phyloP scores from a whole-genome alignment of 2,329 filamentous ascomycete genomes.

The Orbilia oligospora region DNA sequence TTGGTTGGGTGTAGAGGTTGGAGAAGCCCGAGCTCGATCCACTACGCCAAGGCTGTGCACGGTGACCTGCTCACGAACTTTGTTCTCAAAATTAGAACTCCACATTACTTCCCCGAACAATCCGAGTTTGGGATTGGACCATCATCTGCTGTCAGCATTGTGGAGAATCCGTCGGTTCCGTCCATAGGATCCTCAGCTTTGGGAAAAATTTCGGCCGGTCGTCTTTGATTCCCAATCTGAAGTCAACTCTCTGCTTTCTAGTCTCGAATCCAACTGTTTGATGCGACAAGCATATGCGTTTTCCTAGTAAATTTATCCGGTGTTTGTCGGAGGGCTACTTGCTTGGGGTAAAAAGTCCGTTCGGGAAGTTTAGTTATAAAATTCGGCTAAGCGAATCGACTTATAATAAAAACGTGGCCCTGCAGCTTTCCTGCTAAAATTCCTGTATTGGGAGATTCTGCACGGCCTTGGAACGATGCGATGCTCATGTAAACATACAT shows the following conservation, averaged over 20 bases:
- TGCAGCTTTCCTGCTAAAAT: conserved; percentile 40
- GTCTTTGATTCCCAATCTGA: not conserved
- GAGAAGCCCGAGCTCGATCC: conserved; percentile 25
- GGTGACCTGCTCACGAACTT: conserved; percentile 15
- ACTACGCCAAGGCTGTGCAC: conserved; percentile 25
- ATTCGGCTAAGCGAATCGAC: conserved; percentile 54
- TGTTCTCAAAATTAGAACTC: conserved; percentile 10
- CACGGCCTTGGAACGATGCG: conserved; percentile 19
- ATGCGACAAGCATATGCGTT: conserved; percentile 38
- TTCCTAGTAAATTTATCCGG: conserved; percentile 50
- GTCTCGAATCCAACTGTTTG: conserved; percentile 10
- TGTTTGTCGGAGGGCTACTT: conserved; percentile 36
- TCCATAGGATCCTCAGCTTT: conserved; percentile 1
- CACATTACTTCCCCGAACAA: conserved; percentile 4
- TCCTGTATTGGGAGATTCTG: conserved; percentile 32
- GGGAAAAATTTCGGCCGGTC: not conserved
- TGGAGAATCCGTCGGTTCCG: conserved; percentile 4
- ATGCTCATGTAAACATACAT: conserved; percentile 9
- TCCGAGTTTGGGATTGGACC: not conserved
- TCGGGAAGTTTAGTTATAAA: conserved; percentile 59
- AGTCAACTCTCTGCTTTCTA: not conserved
- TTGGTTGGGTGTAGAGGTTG: conserved; percentile 24
- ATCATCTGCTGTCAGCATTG: not conserved
- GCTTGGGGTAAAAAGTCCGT: conserved; percentile 33
- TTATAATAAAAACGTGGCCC: conserved; percentile 57